Base-by-base conservation (phyloP, 495 filamentous ascomycete genomes). In the Xeromyces bisporus region DNA sequence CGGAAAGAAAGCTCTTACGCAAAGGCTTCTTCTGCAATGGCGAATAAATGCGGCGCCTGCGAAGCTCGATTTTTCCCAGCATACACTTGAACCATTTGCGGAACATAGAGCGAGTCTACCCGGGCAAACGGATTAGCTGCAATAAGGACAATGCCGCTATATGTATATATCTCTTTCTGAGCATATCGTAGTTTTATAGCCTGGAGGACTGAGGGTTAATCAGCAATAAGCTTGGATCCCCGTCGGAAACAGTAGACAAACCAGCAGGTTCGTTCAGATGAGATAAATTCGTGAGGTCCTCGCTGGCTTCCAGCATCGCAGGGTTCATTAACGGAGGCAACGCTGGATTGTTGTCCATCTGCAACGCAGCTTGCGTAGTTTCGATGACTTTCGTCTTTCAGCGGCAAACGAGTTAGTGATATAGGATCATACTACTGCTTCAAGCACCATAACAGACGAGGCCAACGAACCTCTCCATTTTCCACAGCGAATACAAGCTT, bases 111-210 rank as follows among this genome's bases (percentile, higher is more conserved):
- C 18, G 89, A 96, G 48, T 99, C 89, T 38, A 99, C 92, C 29
- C 89, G 68, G 28, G 92, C 89, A 44, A 99, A 99, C 6, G 89
- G 89, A 60, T 99, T 99, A 27, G 89, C 94, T 32, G 89, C 89
- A 55, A 99, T 99, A 41, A 99, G 61, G 33, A 99, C 89, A 48
- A 99, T 99, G 44, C 89, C 89, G 55, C 81, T 91, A 62, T 99
- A 99, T 48, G 89, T 99, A 67, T 99, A 99, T 45, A 99, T 99
- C 47, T 99, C 89, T 50, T 96, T 96, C 51, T 99, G 92, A 34
- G 80, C 73, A 64, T 99, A 99, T 55, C 89, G 83, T 44, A 99
- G 73, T 48, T 82, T 85, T 49, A 99, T 99, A 15, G 89, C 89
- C 66, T 99, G 89, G 18, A 99, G 58, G 32, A 99, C 89, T 96